Percentiles rank a stretch among this genome's conserved stretches.
phyloP scores from a whole-genome alignment of 179 eudicot genomes.

The Pouteria campechiana region DNA sequence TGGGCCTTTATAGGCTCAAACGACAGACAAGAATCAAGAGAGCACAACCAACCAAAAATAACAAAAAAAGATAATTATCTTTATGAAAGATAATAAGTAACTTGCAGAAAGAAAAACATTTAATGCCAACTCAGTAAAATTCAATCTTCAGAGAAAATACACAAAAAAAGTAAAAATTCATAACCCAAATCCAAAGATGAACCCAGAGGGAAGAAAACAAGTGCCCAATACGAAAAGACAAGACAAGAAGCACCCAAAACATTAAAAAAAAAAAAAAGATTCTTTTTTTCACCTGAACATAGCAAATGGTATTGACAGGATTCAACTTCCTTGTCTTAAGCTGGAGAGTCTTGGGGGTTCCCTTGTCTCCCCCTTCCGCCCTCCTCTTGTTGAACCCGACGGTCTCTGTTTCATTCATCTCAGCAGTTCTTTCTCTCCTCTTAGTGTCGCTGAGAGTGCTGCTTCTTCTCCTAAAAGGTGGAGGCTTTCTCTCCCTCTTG shows the following conservation, averaged over 20 bases:
- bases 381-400: constrained; percentile 61
- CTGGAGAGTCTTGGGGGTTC: constrained; percentile 36
- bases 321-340: constrained; percentile 55
- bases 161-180: too few relatives aligned
- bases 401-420: constrained; percentile 30
- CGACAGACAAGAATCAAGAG: too few relatives aligned
- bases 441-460: constrained; percentile 23
- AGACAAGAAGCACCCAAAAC: not conserved
- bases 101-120: too few relatives aligned
- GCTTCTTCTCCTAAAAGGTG: constrained; percentile 16
- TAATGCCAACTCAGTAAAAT: too few relatives aligned
- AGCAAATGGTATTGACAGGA: constrained; percentile 66
- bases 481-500: constrained; percentile 13
- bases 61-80: too few relatives aligned
- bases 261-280: not conserved
- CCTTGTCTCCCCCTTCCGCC: constrained; percentile 74
- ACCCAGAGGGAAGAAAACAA: too few relatives aligned
- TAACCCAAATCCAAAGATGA: too few relatives aligned
- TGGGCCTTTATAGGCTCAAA: too few relatives aligned
- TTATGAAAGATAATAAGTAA: too few relatives aligned
- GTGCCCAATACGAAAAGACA: not conserved
- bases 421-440: constrained; percentile 11
- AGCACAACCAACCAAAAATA: too few relatives aligned
- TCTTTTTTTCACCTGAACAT: constrained; percentile 58
- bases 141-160: too few relatives aligned